Conservation (phyloP, 2,329 filamentous ascomycete species). For the Colletotrichum camelliae region DNA sequence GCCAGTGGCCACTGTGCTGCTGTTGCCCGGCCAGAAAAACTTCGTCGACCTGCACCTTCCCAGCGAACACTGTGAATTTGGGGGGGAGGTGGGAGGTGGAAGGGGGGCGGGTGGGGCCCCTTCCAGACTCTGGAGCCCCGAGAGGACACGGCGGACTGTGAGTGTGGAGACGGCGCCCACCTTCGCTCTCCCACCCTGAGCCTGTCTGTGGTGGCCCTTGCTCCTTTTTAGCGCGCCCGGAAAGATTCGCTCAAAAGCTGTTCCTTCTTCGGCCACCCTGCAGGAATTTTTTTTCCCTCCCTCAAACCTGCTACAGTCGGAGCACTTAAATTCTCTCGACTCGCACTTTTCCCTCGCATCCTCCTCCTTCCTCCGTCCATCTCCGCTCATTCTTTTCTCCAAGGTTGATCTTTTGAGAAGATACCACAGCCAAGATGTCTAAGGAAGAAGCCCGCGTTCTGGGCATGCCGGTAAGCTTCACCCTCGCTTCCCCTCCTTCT, state of each 20-base stretch:
- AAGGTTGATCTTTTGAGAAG: constrained; percentile 48
- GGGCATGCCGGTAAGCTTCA: constrained; percentile 70
- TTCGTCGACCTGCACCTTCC: constrained; percentile 9
- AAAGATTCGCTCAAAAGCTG: constrained; percentile 62
- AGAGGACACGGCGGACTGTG: background rate
- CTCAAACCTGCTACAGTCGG: constrained; percentile 49
- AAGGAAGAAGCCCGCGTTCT: constrained; percentile 57
- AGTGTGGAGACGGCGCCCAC: constrained; percentile 25
- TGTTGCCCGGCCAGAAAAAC: constrained; percentile 17
- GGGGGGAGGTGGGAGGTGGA: constrained; percentile 14
- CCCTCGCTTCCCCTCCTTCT: constrained; percentile 12
- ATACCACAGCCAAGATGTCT: constrained; percentile 56
- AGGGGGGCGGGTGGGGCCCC: background rate
- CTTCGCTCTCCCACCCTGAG: constrained; percentile 11
- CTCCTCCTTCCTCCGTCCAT: constrained; percentile 50
- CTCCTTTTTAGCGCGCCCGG: constrained; percentile 37
- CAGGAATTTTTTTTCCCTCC: constrained; percentile 56
- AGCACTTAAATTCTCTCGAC: constrained; percentile 29
- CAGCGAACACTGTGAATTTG: constrained; percentile 2
- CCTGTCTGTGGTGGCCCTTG: constrained; percentile 18
- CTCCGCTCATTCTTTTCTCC: constrained; percentile 69
- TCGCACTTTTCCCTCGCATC: constrained; percentile 44
- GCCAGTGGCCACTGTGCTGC: background rate
- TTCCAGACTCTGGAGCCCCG: background rate
- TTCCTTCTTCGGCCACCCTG: constrained; percentile 42